Percentiles rank a stretch among this genome's conserved stretches.
Conservation (phyloP, 208 protist species). For the Trypanosoma cruzi region DNA sequence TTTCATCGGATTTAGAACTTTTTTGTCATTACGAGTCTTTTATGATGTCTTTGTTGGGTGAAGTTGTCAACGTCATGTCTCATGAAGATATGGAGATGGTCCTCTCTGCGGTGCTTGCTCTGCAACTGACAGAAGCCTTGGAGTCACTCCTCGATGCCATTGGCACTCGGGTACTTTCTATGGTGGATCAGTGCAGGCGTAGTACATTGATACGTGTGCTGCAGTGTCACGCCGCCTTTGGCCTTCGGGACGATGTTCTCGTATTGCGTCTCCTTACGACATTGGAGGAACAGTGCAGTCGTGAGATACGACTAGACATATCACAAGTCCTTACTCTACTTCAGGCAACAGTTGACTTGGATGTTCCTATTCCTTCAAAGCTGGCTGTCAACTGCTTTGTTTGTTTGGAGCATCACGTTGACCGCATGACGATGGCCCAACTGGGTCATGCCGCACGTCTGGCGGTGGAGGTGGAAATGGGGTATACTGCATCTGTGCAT, state of each 20-base stretch:
- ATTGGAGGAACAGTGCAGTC: constrained; percentile 65
- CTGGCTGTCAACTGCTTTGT: constrained; percentile 59
- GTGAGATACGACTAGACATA: constrained; percentile 56
- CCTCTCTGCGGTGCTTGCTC: constrained; percentile 49
- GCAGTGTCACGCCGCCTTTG: constrained; percentile 73
- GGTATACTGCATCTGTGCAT: constrained; percentile 64
- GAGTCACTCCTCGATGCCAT: constrained; percentile 80
- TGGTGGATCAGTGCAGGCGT: constrained; percentile 62
- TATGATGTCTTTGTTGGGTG: constrained; percentile 40
- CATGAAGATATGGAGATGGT: constrained; percentile 80
- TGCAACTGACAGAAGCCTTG: constrained; percentile 30
- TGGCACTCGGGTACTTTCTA: constrained; percentile 61
- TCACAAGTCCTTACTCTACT: constrained; percentile 69
- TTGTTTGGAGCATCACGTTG: constrained; percentile 57
- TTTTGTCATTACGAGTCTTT: constrained; percentile 51
- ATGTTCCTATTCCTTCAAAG: constrained; percentile 47
- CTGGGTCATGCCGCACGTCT: constrained; percentile 59
- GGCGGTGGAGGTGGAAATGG: constrained; percentile 81
- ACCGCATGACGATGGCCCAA: constrained; percentile 45
- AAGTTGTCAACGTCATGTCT: constrained; percentile 63
- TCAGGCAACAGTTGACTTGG: constrained; percentile 47
- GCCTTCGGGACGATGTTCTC: constrained; percentile 49
- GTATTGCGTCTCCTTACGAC: constrained; percentile 36
- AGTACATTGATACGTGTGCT: constrained; percentile 82
- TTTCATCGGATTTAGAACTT: constrained; percentile 40